A percentile compares a stretch with the other conserved stretches of the same genome.
These are phyloP conservation scores for Venturia oleaginea DNA, from an alignment of 2,329 filamentous ascomycete species.

Conservation along the genomic window DNA sequence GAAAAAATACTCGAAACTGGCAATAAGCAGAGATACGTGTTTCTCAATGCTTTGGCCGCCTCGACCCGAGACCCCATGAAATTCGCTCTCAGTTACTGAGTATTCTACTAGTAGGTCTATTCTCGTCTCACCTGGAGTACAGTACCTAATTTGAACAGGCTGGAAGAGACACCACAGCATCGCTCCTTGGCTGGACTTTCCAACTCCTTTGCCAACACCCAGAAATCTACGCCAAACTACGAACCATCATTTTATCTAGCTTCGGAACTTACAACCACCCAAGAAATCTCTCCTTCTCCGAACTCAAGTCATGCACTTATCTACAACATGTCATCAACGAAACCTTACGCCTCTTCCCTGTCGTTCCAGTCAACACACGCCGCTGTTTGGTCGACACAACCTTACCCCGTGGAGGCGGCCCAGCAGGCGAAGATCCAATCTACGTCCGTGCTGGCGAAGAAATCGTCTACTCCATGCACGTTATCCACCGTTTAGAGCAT, in stretches of 20 bases:
- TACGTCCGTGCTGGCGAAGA: slow-evolving; percentile 22
- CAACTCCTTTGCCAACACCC: slow-evolving; percentile 12
- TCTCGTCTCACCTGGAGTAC: slow-evolving; percentile 19
- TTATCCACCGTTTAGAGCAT: slow-evolving; percentile 9
- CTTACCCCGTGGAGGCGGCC: slow-evolving; percentile 24
- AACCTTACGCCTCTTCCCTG: slow-evolving; percentile 23
- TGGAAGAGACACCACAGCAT: slow-evolving; percentile 46
- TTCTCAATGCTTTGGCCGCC: slow-evolving; percentile 6
- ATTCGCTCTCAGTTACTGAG: slow-evolving; percentile 12
- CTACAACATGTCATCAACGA: slow-evolving; percentile 18
- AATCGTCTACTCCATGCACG: slow-evolving; percentile 22
- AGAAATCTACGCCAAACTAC: slow-evolving; percentile 9
- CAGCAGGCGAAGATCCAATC: slow-evolving; percentile 21
- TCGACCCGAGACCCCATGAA: slow-evolving; percentile 8
- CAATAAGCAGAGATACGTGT: background rate
- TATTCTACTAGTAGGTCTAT: background rate
- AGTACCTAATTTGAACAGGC: background rate
- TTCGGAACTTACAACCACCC: slow-evolving; percentile 8
- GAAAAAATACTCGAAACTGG: slow-evolving; percentile 23
- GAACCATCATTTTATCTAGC: background rate
- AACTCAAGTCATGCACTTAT: slow-evolving; percentile 9
- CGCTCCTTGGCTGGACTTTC: slow-evolving; percentile 39
- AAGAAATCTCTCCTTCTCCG: slow-evolving; percentile 6
- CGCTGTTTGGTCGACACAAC: slow-evolving; percentile 22
- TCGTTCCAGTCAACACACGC: slow-evolving; percentile 24